Conservation (phyloP, 2,329 filamentous ascomycete species). For the Aspergillus viridinutans region DNA sequence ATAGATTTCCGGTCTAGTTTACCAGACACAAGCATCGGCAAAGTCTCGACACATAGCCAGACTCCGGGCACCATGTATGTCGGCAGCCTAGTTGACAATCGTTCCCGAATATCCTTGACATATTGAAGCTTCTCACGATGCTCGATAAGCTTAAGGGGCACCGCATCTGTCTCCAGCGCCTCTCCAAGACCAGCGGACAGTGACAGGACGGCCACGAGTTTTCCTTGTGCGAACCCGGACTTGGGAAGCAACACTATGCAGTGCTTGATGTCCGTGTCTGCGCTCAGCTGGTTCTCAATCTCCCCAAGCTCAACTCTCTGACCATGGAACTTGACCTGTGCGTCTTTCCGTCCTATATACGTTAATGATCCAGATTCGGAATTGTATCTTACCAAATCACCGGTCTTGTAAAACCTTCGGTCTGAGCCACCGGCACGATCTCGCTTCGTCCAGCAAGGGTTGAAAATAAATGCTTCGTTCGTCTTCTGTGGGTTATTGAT, state of each 20-base stretch:
- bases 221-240: conserved; percentile 29
- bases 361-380: conserved; percentile 32
- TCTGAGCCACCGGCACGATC: conserved; percentile 23
- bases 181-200: conserved; percentile 19
- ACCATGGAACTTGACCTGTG: conserved; percentile 65
- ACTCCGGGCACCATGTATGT: conserved; percentile 47
- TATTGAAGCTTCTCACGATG: conserved; percentile 16
- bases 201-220: conserved; percentile 31
- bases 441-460: conserved; percentile 50
- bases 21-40: conserved; percentile 44
- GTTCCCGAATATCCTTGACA: conserved; percentile 25
- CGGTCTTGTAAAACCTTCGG: conserved; percentile 40
- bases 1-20: conserved; percentile 44
- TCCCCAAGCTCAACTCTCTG: conserved; percentile 59
- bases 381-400: conserved; percentile 38
- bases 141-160: conserved; percentile 23
- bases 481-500: conserved; percentile 57
- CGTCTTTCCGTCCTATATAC: conserved; percentile 58
- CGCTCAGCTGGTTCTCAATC: conserved; percentile 41
- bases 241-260: conserved; percentile 35
- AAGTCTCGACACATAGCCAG: conserved; percentile 42
- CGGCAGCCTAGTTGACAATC: conserved; percentile 33
- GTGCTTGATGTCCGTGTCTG: conserved; percentile 29
- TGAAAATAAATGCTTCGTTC: conserved; percentile 53
- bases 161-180: conserved; percentile 13